Percentiles rank a stretch among this genome's conserved stretches.
Conservation (phyloP, 2,329 filamentous ascomycete genomes). For the Hypoxylon sp. region DNA sequence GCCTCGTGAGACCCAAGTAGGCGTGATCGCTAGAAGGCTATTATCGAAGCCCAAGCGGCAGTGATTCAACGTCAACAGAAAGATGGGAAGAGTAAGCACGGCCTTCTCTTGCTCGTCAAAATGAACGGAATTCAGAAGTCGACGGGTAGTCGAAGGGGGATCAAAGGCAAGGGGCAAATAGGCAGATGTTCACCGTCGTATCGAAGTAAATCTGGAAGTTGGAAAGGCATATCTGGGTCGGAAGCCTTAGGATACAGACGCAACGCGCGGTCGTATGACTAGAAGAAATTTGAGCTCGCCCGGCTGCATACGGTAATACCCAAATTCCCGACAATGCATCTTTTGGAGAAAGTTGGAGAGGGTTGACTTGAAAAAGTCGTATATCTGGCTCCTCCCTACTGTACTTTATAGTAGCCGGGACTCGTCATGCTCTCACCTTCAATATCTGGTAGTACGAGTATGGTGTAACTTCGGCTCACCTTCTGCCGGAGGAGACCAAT, state of each 20-base stretch:
- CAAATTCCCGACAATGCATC: slow-evolving; percentile 39
- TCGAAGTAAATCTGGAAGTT: slow-evolving; percentile 3
- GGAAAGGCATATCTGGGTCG: slow-evolving; percentile 8
- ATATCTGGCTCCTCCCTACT: slow-evolving; percentile 20
- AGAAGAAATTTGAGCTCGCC: slow-evolving; percentile 14
- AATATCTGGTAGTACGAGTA: slow-evolving; percentile 25
- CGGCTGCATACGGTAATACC: slow-evolving; percentile 36
- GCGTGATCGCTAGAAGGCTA: neutral
- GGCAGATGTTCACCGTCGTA: slow-evolving; percentile 14
- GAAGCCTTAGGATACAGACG: slow-evolving; percentile 20
- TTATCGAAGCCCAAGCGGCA: neutral
- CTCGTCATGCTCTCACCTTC: slow-evolving; percentile 16
- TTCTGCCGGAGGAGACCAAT: slow-evolving; percentile 32
- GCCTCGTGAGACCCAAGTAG: neutral
- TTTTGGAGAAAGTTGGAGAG: slow-evolving; percentile 40
- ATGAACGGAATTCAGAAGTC: neutral
- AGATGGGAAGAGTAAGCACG: neutral
- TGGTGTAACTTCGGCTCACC: slow-evolving; percentile 30
- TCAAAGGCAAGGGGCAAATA: slow-evolving; percentile 13
- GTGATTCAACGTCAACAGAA: neutral
- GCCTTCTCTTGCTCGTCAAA: neutral
- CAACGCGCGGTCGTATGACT: slow-evolving; percentile 32
- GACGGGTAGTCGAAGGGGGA: slow-evolving; percentile 2
- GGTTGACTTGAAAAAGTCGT: slow-evolving; percentile 9
- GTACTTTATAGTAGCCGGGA: slow-evolving; percentile 39